phyloP scores from a whole-genome alignment of 257 asterid species.

The Solanum chaucha region DNA sequence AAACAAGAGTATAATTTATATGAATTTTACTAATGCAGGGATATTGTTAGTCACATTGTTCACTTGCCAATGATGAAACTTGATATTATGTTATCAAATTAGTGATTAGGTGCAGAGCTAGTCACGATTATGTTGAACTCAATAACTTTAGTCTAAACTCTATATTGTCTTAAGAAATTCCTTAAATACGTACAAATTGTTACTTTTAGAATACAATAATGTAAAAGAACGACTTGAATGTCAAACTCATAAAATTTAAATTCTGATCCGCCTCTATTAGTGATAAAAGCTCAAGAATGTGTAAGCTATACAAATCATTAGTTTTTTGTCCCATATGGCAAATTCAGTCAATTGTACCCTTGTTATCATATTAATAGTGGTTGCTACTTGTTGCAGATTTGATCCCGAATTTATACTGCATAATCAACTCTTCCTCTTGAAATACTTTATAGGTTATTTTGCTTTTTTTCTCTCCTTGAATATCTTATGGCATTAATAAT shows the following conservation, averaged over 20 bases:
- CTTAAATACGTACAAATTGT: not conserved
- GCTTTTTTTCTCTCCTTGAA: not conserved
- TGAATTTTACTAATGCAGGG: slow-evolving; percentile 13
- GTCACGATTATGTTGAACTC: no score
- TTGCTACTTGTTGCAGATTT: not conserved
- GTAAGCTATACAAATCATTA: not conserved
- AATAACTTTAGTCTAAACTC: no score
- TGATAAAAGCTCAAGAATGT: not conserved
- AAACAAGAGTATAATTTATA: not conserved
- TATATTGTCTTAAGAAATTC: not conserved
- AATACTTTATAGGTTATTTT: not conserved
- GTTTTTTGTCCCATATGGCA: not conserved
- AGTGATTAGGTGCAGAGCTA: no score
- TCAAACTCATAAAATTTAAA: not conserved
- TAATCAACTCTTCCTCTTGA: not conserved
- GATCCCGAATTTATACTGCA: not conserved
- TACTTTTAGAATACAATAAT: no score
- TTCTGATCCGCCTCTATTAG: no score
- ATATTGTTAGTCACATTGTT: not conserved
- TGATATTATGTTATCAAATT: not conserved
- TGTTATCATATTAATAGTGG: not conserved
- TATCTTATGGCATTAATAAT: not conserved
- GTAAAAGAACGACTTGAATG: no score
- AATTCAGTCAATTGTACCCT: not conserved
- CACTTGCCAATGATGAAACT: not conserved